phyloP scores from a whole-genome alignment of 805 yeast genomes.

The Saturnispora galanensis region DNA sequence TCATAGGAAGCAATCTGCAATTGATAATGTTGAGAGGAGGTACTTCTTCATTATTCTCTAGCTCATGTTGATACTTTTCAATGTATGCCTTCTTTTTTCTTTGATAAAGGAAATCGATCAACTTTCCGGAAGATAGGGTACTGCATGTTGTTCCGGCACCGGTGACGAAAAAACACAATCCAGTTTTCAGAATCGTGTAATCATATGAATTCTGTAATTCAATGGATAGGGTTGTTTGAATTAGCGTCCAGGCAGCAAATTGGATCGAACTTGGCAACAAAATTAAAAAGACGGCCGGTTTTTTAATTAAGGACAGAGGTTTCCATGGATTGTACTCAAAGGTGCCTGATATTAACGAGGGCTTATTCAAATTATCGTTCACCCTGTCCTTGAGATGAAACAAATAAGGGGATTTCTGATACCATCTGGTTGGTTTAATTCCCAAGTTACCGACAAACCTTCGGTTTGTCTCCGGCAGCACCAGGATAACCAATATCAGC shows the following conservation, averaged over 20 bases:
- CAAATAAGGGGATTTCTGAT: slow-evolving; percentile 39
- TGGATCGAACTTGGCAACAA: slow-evolving; percentile 52
- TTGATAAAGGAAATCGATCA: slow-evolving; percentile 44
- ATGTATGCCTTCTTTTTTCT: slow-evolving; percentile 26
- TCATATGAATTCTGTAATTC: slow-evolving; percentile 40
- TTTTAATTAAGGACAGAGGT: slow-evolving; percentile 15
- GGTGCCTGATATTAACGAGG: not conserved
- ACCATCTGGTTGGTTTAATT: slow-evolving; percentile 34
- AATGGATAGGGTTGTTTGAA: slow-evolving; percentile 56
- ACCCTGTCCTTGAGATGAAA: slow-evolving; percentile 23
- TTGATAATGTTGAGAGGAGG: slow-evolving; percentile 44
- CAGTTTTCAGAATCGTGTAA: slow-evolving; percentile 47
- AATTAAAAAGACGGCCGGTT: slow-evolving; percentile 27
- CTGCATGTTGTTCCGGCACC: slow-evolving; percentile 62
- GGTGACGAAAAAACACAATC: slow-evolving; percentile 63
- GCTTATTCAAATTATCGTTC: not conserved
- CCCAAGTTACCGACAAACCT: slow-evolving; percentile 69
- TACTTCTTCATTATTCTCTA: slow-evolving; percentile 3
- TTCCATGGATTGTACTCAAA: slow-evolving; percentile 23
- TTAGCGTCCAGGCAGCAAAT: slow-evolving; percentile 62
- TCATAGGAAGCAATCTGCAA: slow-evolving; percentile 42
- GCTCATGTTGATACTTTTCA: slow-evolving; percentile 12
- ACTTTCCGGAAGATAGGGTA: slow-evolving; percentile 46
- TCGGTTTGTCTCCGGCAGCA: slow-evolving; percentile 73
- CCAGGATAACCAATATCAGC: slow-evolving; percentile 23